Evolutionary conservation across 805 yeast species (phyloP).

Genomic region (Metschnikowia vanudenii): DNA sequence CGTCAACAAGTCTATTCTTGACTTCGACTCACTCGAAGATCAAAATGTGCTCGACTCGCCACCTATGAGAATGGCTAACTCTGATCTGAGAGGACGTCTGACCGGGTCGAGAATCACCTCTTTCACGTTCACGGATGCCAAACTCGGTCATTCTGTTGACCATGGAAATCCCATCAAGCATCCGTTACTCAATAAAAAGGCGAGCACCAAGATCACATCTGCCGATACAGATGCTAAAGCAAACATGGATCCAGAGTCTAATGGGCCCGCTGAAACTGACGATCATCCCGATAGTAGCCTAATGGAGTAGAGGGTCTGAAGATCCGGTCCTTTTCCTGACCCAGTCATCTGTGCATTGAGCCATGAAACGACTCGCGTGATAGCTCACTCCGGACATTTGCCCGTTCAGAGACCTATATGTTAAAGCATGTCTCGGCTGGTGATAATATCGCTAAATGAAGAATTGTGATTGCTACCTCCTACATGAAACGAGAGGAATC

Average conservation of each 20-base stretch:
- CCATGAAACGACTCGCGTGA: too few relatives aligned
- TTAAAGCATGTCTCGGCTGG: too few relatives aligned
- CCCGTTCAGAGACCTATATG: too few relatives aligned
- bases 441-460: too few relatives aligned
- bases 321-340: too few relatives aligned
- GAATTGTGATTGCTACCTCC: too few relatives aligned
- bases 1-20: conserved; percentile 24
- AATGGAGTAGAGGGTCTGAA: neutral
- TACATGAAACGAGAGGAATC: too few relatives aligned
- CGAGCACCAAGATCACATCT: conserved; percentile 24
- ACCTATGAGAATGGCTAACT: conserved; percentile 15
- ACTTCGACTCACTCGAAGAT: conserved; percentile 30
- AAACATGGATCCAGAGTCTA: neutral
- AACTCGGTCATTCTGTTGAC: neutral
- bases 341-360: too few relatives aligned
- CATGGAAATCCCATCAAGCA: conserved; percentile 13
- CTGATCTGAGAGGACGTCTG: conserved; percentile 3
- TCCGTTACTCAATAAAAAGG: conserved; percentile 37
- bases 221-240: neutral
- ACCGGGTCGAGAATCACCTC: neutral
- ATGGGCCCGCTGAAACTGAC: neutral
- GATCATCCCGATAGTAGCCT: conserved; percentile 1
- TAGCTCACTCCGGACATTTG: too few relatives aligned
- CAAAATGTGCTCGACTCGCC: conserved; percentile 35
- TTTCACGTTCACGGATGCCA: neutral